A percentile compares a stretch with the other conserved stretches of the same genome.
Conservation (phyloP, 176 grass and related monocot genomes). For the Eragrostis curvula region DNA sequence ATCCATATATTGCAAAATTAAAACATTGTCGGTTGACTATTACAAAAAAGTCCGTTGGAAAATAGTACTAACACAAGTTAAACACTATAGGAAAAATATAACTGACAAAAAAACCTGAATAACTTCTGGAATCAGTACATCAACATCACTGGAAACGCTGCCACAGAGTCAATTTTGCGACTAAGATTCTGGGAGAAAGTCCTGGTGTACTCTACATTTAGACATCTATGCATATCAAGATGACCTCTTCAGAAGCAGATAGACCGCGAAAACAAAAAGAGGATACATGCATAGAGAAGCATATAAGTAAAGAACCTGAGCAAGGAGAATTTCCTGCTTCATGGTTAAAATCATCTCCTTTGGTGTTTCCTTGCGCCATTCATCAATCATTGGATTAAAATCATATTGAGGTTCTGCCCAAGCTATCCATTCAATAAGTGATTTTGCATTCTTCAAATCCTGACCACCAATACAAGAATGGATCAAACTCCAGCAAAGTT, state of each 20-base stretch:
- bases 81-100: conserved; percentile 13
- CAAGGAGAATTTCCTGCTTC: conserved; percentile 81
- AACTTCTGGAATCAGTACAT: conserved; percentile 92
- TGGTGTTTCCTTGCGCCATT: conserved; percentile 94
- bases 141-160: conserved; percentile 54
- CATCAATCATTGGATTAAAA: conserved; percentile 95
- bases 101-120: conserved; percentile 66
- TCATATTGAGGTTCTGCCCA: conserved; percentile 96
- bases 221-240: conserved; percentile 28
- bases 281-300: neutral
- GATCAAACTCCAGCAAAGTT: conserved; percentile 6
- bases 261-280: conserved; percentile 8
- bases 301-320: neutral
- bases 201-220: conserved; percentile 88
- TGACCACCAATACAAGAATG: conserved; percentile 46
- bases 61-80: conserved; percentile 24
- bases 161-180: conserved; percentile 31
- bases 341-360: conserved; percentile 97
- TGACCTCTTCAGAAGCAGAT: neutral
- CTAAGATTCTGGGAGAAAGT: conserved; percentile 73
- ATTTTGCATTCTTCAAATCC: conserved; percentile 99
- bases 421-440: conserved; percentile 94
- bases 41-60: conserved; percentile 33
- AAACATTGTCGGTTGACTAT: conserved; percentile 89
- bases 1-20: conserved; percentile 97